Conservation (phyloP, 2,329 filamentous ascomycete genomes). For the Microcyclospora tardicrescens region DNA sequence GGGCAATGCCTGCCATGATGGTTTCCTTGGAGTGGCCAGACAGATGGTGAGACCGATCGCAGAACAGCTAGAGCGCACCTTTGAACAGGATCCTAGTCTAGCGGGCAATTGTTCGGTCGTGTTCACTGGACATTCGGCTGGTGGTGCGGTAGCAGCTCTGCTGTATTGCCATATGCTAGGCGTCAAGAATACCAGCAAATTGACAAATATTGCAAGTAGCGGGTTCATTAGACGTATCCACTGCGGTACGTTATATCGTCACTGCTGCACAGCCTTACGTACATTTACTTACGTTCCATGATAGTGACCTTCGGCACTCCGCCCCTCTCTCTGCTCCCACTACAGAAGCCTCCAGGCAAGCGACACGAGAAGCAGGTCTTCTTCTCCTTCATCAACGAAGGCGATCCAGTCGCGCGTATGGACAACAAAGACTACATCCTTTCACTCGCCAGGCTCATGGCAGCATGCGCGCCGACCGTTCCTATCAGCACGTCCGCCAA, state of each 20-base stretch:
- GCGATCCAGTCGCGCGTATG: constrained; percentile 65
- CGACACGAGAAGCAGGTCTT: constrained; percentile 49
- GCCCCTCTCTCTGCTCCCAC: constrained; percentile 57
- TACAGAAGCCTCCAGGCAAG: constrained; percentile 42
- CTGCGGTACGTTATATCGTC: constrained; percentile 57
- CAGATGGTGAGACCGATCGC: constrained; percentile 66
- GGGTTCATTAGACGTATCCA: constrained; percentile 65
- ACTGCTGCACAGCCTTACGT: constrained; percentile 48
- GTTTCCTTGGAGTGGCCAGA: constrained; percentile 63
- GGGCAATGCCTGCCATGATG: constrained; percentile 66
- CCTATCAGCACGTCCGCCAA: constrained; percentile 1
- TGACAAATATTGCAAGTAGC: constrained; percentile 47
- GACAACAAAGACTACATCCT: constrained; percentile 59
- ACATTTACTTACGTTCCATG: no score
- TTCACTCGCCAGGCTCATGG: constrained; percentile 58
- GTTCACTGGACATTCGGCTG: constrained; percentile 77
- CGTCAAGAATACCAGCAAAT: constrained; percentile 49
- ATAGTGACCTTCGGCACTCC: constrained; percentile 65
- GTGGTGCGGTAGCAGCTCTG: constrained; percentile 68
- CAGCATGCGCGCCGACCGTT: constrained; percentile 32
- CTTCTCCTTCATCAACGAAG: constrained; percentile 71
- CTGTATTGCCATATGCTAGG: constrained; percentile 73
- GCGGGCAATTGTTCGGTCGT: constrained; percentile 52
- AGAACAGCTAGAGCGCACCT: constrained; percentile 51
- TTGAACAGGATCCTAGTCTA: constrained; percentile 58